Base-by-base conservation (phyloP, 192 early-diverging fungal species). In the Coemansia reversa region DNA sequence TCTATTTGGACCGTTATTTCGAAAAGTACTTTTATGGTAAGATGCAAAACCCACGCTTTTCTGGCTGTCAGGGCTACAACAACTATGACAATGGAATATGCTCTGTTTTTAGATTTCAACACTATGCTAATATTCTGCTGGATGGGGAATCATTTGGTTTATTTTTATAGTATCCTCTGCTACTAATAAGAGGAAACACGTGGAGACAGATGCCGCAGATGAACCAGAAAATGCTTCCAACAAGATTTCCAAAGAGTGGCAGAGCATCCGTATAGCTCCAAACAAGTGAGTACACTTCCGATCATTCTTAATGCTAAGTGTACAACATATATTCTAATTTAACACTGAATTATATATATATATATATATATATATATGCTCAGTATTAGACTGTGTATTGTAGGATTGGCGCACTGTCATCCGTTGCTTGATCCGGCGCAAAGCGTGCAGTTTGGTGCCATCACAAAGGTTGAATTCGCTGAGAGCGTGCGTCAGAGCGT, bases 1-100 rank as follows among this genome's bases (percentile, higher is more conserved):
- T 55, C 16, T 74, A 65, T 22, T 42, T 79, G 59, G 30, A 63
- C 19, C 71, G 65, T 30, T 79, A 79, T 39, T 79, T 74, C 39
- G n/a, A 57, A 20, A 29, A 52, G 61, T 51, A 66, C 20, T 60
- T 69, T 30, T 79, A 70, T 50, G 60, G 61, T 45, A 58, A 42
- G 24, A 3, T 4, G 8, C 9, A 18, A 29, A 6, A 56, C n/a
- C 1, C 14, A 28, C 25, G 53, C 24, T 3, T 55, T 4, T 22
- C 6, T 32, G 7, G 7, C 7, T 32, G 7, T 7, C 7, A 7
- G 7, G 30, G 30, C 7, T 7, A 5, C 7, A 32, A 7, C 30
- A 32, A 32, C 35, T 11, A 11, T 11, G 35, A 11, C 4, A 9
- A 39, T 4, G 16, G 1, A 55, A 9, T 50, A 25, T 5, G 7